Conservation (phyloP, 495 filamentous ascomycete species). For the Lichina pygmaea region DNA sequence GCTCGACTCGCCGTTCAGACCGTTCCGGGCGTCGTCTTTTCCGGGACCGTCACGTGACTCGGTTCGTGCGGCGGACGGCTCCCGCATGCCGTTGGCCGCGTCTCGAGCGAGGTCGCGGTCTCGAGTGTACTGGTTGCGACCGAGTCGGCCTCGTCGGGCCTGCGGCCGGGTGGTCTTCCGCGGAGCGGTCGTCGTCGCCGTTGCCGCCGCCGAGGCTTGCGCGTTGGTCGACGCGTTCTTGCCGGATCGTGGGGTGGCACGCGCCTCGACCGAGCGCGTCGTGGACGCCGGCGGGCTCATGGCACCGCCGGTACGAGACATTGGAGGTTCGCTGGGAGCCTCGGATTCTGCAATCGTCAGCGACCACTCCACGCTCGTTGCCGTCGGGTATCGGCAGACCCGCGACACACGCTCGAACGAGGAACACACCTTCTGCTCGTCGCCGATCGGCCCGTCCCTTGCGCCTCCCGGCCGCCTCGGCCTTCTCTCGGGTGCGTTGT, state of each 20-base stretch:
- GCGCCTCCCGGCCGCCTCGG: conserved; percentile 43
- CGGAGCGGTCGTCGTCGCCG: conserved; percentile 19
- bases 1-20: conserved; percentile 14
- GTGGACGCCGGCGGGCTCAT: conserved; percentile 9
- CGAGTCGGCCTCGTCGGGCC: conserved; percentile 36
- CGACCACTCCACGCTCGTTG: not conserved
- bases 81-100: conserved; percentile 21
- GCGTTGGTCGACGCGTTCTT: conserved; percentile 11
- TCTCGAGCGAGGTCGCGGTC: conserved; percentile 30
- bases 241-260: conserved; percentile 12
- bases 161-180: conserved; percentile 45
- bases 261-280: conserved; percentile 13
- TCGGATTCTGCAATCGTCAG: conserved; percentile 22
- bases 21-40: conserved; percentile 13
- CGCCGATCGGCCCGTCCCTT: conserved; percentile 49
- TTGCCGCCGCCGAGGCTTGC: conserved; percentile 11
- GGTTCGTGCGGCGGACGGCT: conserved; percentile 24
- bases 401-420: no score
- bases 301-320: conserved; percentile 14
- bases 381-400: no score
- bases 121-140: conserved; percentile 68
- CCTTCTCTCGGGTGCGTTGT: conserved; percentile 37
- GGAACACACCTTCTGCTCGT: conserved; percentile 42
- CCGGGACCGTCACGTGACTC: conserved; percentile 32
- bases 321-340: conserved; percentile 26